phyloP scores from a whole-genome alignment of 2,329 filamentous ascomycete genomes.

The Blastomyces parvus region DNA sequence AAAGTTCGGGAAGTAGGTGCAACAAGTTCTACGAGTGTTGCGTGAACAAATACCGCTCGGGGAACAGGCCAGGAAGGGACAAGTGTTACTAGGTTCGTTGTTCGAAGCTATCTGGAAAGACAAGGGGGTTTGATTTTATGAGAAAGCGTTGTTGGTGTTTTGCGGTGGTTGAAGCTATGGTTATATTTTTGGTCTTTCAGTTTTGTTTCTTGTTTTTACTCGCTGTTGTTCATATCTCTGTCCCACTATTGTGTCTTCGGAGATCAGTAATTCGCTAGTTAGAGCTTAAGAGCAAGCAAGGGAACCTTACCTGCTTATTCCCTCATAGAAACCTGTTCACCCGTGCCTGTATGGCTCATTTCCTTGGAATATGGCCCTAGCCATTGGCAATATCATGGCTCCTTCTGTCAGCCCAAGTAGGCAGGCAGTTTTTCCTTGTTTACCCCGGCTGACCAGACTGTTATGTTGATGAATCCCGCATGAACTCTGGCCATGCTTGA shows the following conservation, averaged over 20 bases:
- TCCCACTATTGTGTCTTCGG: not conserved
- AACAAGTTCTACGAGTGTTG: not conserved
- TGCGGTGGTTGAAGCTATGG: not conserved
- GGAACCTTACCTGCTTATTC: not conserved
- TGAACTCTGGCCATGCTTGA: not conserved
- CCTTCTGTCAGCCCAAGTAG: not conserved
- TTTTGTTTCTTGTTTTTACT: not conserved
- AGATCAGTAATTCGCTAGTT: not conserved
- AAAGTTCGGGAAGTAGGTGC: not conserved
- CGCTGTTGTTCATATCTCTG: not conserved
- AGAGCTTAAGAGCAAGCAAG: not conserved
- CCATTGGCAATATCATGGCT: not conserved
- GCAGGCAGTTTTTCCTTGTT: not conserved
- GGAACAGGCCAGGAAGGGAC: constrained; percentile 1
- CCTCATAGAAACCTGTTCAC: not conserved
- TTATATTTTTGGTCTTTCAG: not conserved
- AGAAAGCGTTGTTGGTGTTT: not conserved
- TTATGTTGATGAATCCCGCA: not conserved
- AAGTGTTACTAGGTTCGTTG: not conserved
- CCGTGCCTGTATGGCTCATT: not conserved
- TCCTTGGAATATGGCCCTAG: not conserved
- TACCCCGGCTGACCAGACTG: not conserved
- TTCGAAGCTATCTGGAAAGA: not conserved
- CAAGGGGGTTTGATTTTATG: not conserved
- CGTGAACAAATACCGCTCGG: not conserved